Conservation (phyloP, 225 moss, liverwort and hornwort genomes). For the Physcomitrium patens region DNA sequence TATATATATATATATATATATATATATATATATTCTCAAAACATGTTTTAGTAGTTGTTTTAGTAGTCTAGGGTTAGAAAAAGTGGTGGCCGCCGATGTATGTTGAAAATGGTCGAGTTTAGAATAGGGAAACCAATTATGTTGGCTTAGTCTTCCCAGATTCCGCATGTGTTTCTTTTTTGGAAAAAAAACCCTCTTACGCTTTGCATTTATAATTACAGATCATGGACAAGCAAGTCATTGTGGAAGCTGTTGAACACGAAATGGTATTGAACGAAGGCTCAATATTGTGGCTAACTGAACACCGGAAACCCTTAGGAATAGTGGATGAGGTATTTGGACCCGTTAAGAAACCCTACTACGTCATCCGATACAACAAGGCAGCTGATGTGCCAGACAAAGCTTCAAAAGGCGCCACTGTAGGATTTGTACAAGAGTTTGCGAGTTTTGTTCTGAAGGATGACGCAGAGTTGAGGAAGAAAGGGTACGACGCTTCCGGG, state of each 20-base stretch:
- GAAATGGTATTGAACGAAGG: slow-evolving; percentile 50
- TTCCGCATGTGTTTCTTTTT: neutral
- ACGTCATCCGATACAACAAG: slow-evolving; percentile 82
- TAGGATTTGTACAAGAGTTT: slow-evolving; percentile 81
- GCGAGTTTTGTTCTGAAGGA: slow-evolving; percentile 75
- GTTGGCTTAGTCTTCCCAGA: slow-evolving; percentile 6
- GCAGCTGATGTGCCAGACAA: slow-evolving; percentile 68
- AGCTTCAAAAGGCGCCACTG: slow-evolving; percentile 72
- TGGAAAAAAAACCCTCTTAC: slow-evolving; percentile 16
- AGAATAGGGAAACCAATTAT: neutral
- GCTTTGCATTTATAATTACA: slow-evolving; percentile 40
- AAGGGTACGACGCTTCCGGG: slow-evolving; percentile 93
- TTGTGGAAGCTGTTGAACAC: slow-evolving; percentile 73
- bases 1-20: too few species aligned
- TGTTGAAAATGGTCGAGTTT: neutral
- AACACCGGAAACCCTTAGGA: slow-evolving; percentile 62
- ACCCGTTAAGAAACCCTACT: slow-evolving; percentile 92
- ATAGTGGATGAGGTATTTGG: slow-evolving; percentile 94
- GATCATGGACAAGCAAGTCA: slow-evolving; percentile 77
- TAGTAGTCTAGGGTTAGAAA: neutral
- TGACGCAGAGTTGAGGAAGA: slow-evolving; percentile 80
- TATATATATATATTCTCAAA: too few species aligned
- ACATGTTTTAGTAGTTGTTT: too few species aligned
- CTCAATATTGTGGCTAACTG: slow-evolving; percentile 26
- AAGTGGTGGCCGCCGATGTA: neutral